Conservation (phyloP, 2,329 filamentous ascomycete species). For the Penicillium thymicola region DNA sequence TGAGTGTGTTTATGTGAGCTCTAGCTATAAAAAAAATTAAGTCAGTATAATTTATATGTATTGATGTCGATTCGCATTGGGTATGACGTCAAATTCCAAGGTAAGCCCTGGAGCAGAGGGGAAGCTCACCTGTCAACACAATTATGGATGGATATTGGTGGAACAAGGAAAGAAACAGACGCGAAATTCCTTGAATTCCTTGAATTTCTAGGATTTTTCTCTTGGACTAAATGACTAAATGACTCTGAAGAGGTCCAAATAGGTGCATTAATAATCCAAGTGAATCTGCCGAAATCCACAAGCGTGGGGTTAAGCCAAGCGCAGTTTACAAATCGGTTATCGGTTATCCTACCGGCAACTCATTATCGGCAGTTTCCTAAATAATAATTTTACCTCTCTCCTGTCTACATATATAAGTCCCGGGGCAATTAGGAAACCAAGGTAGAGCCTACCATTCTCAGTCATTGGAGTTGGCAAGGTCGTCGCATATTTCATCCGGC, state of each 20-base stretch:
- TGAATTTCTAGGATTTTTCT: neutral
- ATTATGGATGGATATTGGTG: neutral
- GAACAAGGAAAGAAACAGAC: neutral
- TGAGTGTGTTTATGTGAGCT: neutral
- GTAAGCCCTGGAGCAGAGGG: neutral
- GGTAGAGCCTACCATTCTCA: too few species aligned
- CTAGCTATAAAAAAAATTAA: neutral
- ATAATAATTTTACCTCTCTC: too few species aligned
- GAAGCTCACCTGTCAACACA: neutral
- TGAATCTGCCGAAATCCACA: slow-evolving; percentile 15
- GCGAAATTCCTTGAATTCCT: neutral
- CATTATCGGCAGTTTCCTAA: too few species aligned
- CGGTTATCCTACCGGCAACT: too few species aligned
- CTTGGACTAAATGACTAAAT: neutral
- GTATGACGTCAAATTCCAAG: slow-evolving; percentile 5
- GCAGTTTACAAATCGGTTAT: too few species aligned
- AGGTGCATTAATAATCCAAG: slow-evolving; percentile 11
- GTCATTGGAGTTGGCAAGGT: too few species aligned
- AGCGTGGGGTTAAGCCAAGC: slow-evolving; percentile 1
- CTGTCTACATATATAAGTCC: too few species aligned
- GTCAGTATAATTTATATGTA: neutral
- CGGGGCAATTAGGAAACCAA: too few species aligned
- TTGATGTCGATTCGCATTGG: neutral
- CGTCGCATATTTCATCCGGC: too few species aligned
- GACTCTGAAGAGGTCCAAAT: neutral